A percentile compares a stretch with the other conserved stretches of the same genome.
phyloP scores from a whole-genome alignment of 2,329 filamentous ascomycete genomes.

The Ceratocystis eucalypticola region DNA sequence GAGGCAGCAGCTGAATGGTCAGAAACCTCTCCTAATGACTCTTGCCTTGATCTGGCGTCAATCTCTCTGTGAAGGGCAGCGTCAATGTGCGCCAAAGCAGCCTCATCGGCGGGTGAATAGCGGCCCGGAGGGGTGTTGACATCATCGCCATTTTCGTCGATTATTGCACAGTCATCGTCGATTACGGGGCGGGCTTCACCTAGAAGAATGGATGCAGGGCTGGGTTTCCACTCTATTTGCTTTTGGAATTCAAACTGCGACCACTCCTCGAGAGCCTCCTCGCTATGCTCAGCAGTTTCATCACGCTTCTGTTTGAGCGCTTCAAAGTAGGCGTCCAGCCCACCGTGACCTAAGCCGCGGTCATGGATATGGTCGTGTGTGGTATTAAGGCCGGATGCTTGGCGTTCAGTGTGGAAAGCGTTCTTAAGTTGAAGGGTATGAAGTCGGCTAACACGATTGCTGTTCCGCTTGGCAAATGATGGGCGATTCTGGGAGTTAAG shows the following conservation, averaged over 20 bases:
- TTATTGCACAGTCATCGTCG: constrained; percentile 16
- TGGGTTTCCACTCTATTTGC: constrained; percentile 76
- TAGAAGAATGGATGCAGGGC: constrained; percentile 41
- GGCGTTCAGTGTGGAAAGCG: constrained; percentile 54
- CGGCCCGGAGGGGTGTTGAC: constrained; percentile 21
- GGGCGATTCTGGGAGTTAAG: constrained; percentile 59
- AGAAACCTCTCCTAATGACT: constrained; percentile 32
- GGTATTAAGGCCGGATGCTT: constrained; percentile 36
- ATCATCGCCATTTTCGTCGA: constrained; percentile 23
- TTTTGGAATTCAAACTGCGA: constrained; percentile 81
- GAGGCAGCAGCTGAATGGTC: constrained; percentile 30
- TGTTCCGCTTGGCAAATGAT: constrained; percentile 46
- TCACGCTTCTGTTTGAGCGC: constrained; percentile 72
- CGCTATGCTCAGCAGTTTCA: constrained; percentile 31
- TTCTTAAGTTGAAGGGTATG: constrained; percentile 51
- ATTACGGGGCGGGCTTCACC: constrained; percentile 27
- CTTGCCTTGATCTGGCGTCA: constrained; percentile 35
- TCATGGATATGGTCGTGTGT: constrained; percentile 42
- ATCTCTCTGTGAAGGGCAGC: constrained; percentile 73
- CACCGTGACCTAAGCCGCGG: constrained; percentile 36
- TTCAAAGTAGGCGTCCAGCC: constrained; percentile 82
- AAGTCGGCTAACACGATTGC: constrained; percentile 41
- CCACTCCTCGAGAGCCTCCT: constrained; percentile 66
- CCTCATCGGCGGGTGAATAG: constrained; percentile 33
- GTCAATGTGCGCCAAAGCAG: constrained; percentile 66